A percentile compares a stretch with the other conserved stretches of the same genome.
Conservation (phyloP, 75 land plant species). For the Sequoia sempervirens region DNA sequence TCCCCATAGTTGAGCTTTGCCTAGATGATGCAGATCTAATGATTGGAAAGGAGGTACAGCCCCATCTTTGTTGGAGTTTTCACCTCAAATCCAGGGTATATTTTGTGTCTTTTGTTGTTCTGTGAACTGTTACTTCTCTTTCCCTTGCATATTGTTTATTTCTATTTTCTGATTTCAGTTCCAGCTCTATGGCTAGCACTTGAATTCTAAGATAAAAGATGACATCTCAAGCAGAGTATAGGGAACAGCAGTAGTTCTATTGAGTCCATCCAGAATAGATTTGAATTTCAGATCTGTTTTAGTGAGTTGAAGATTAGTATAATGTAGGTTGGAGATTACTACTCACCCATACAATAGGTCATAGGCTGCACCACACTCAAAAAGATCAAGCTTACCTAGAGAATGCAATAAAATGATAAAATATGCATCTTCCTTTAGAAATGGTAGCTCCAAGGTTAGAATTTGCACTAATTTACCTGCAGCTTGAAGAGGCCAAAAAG, state of each 20-base stretch:
- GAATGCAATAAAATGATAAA: neutral
- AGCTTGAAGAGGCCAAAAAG: conserved; percentile 71
- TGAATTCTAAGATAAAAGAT: neutral
- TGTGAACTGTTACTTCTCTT: too few relatives aligned
- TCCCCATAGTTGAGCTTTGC: too few relatives aligned
- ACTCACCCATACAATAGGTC: neutral
- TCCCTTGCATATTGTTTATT: too few relatives aligned
- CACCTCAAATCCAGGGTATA: too few relatives aligned
- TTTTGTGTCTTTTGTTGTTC: too few relatives aligned
- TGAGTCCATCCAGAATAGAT: neutral
- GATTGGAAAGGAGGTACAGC: neutral
- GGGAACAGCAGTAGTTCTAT: neutral
- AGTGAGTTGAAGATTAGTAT: neutral
- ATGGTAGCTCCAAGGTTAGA: neutral
- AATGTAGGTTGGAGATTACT: neutral
- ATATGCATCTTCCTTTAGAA: neutral
- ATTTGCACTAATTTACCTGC: conserved; percentile 27
- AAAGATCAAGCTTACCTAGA: neutral
- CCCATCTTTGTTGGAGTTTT: neutral
- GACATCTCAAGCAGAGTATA: neutral
- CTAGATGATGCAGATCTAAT: too few relatives aligned
- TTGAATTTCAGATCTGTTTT: neutral
- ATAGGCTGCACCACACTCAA: neutral
- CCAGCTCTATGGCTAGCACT: neutral
- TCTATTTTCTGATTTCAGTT: too few relatives aligned